Evolutionary conservation across 129 eudicot species (phyloP).

Genomic region (Flaveria robusta): DNA sequence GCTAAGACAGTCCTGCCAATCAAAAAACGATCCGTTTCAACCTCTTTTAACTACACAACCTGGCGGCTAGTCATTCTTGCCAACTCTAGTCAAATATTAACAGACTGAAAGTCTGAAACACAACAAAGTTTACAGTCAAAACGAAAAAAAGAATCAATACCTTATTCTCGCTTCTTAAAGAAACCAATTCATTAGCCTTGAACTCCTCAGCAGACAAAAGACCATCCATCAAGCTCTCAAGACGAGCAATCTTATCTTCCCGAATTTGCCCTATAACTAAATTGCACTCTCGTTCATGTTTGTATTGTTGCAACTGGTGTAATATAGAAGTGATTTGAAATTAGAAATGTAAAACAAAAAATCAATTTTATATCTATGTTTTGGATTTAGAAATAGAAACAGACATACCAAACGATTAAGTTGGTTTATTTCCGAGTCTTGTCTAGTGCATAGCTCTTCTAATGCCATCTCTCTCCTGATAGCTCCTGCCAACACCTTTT

Average conservation of each 20-base stretch:
- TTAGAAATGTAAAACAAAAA: background rate
- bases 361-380: background rate
- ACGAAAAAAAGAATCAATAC: slow-evolving; percentile 35
- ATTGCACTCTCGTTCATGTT: slow-evolving; percentile 95
- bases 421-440: slow-evolving; percentile 72
- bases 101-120: background rate
- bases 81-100: background rate
- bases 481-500: slow-evolving; percentile 97
- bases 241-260: slow-evolving; percentile 89
- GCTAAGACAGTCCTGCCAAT: background rate
- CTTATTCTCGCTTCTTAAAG: slow-evolving; percentile 72
- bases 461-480: slow-evolving; percentile 98
- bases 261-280: slow-evolving; percentile 77
- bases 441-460: slow-evolving; percentile 78
- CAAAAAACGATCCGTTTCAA: background rate
- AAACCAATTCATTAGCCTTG: slow-evolving; percentile 65
- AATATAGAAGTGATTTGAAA: slow-evolving; percentile 18
- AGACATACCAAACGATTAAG: slow-evolving; percentile 84
- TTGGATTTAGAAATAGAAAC: background rate
- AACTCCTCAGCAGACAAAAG: slow-evolving; percentile 76
- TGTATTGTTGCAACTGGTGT: slow-evolving; percentile 84
- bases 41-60: background rate
- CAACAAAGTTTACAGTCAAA: slow-evolving; percentile 5
- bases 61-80: background rate
- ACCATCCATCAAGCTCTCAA: slow-evolving; percentile 97